Base-by-base conservation (phyloP, 352 stramenopile species). In the Pythium periplocum region DNA sequence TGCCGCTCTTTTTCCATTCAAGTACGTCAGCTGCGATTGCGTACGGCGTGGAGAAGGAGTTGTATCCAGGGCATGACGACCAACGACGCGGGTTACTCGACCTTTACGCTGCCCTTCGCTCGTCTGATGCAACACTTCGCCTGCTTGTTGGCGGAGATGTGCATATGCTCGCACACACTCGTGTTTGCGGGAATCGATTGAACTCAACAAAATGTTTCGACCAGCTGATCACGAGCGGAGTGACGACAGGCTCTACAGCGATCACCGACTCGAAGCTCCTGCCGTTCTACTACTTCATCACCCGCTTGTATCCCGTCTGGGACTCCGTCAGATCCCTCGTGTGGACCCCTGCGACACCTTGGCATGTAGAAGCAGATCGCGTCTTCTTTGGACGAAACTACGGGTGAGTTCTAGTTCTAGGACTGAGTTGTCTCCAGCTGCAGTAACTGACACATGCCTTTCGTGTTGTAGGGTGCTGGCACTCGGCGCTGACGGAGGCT, bases 1-100 rank as follows among this genome's bases (percentile, higher is more conserved):
- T 90, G 44, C 80, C 80, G 17, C 62, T 90, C 1, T 88, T 88
- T 50, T 90, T 88, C 45, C 80, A 90, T 58, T 84, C 75, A 34
- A 42, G 51, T 6, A 39, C 84, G 2, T 72, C 77, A 3, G 73
- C 73, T 4, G 59, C 53, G 10, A 75, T 90, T 35, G 69, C 68
- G 48, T 67, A 85, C 50, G 10, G 59, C 2, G 65, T 86, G 12
- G 80, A 90, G 46, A 64, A 79, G 6, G 80, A 90, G 51, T 72
- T 69, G 41, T 90, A 90, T 34, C 80, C 80, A 11, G 80, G 80
- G 26, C 63, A 80, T 47, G 37, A 10, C 26, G 62, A 59, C 0
- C 66, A 85, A 12, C 48, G 55, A 6, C 7, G 39, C 33, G 71
- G 71, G 6, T 53, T 84, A 2, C 38, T 67, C 4, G 57, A 69